Base-by-base conservation (phyloP, 495 filamentous ascomycete species). In the Talaromyces borbonicus region DNA sequence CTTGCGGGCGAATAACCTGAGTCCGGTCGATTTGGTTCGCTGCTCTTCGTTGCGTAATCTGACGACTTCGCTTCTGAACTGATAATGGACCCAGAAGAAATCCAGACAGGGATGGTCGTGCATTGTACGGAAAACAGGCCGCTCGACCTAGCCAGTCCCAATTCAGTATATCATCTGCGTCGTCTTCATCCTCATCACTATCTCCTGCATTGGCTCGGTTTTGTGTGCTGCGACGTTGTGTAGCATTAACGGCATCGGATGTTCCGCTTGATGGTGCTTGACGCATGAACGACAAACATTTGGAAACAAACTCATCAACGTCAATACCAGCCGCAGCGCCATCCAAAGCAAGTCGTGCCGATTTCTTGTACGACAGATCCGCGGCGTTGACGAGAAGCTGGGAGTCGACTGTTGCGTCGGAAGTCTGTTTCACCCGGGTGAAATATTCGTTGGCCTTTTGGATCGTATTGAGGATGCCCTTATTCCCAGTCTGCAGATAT, bases 71-170 rank as follows among this genome's bases (percentile, higher is more conserved):
- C 56, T 92, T 94, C 57, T 95, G 85, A 2, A 94, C 77, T 1
- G 87, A 90, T 2, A 99, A 66, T 1, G 92, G 92, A 0, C 92
- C 92, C 0, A 96, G 75, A 1, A 97, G 76, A 57, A 94, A 97
- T 3, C 85, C 81, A 1, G 86, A 78, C 8, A 90, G 77, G 2
- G 83, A 70, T 0, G 92, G 90, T 8, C 92, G 77, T 11, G 75
- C 67, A 56, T 85, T 84, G 47, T 77, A 65, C 2, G 79, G 83
- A 22, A 89, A 72, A 52, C 81, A 85, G 4, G 85, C 87, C 31
- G 73, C 72, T 9, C 77, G 76, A 9, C 92, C 93, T 22, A 97
- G 71, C 59, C 83, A 78, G 23, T 81, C 80, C 92, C 92, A 99
- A 56, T 95, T 84, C 52, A 93, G 69, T 43, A 83, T 79, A 49